phyloP scores from a whole-genome alignment of 257 asterid genomes.

The Plantago major region DNA sequence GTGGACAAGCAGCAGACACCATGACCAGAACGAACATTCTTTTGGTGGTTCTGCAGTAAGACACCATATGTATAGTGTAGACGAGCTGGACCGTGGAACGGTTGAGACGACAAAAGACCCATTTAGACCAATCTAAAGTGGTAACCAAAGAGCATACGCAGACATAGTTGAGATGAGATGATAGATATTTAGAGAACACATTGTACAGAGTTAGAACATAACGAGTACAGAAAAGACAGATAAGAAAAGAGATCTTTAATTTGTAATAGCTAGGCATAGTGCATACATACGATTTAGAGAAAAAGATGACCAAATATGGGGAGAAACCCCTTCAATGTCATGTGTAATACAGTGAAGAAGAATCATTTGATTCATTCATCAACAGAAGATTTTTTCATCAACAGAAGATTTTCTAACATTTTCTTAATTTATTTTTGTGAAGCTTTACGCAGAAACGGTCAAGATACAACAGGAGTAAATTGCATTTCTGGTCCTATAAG shows the following conservation, averaged over 20 bases:
- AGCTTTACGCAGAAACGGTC: too few relatives aligned
- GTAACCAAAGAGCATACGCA: not conserved
- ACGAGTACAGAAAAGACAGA: not conserved
- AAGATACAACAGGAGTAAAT: too few relatives aligned
- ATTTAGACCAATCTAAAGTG: conserved; percentile 12
- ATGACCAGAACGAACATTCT: conserved; percentile 26
- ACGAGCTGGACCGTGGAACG: conserved; percentile 33
- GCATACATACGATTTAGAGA: not conserved
- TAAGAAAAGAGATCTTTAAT: conserved; percentile 2
- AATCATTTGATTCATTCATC: too few relatives aligned
- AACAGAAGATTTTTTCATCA: too few relatives aligned
- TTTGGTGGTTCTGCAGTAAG: conserved; percentile 47
- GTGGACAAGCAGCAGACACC: conserved; percentile 40
- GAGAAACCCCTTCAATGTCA: conserved; percentile 27
- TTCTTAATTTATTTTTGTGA: too few relatives aligned
- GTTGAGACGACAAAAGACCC: conserved; percentile 8
- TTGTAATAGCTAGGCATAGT: conserved; percentile 2
- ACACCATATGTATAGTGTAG: conserved; percentile 29
- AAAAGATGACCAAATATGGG: conserved; percentile 23
- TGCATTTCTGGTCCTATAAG: too few relatives aligned
- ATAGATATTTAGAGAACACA: not conserved
- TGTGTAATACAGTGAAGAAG: not conserved
- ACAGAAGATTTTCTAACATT: too few relatives aligned
- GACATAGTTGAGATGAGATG: not conserved
- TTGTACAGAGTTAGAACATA: not conserved